These are phyloP conservation scores for Talaromyces nanjingensis DNA, from an alignment of 495 filamentous ascomycete species.

Conservation along the genomic window DNA sequence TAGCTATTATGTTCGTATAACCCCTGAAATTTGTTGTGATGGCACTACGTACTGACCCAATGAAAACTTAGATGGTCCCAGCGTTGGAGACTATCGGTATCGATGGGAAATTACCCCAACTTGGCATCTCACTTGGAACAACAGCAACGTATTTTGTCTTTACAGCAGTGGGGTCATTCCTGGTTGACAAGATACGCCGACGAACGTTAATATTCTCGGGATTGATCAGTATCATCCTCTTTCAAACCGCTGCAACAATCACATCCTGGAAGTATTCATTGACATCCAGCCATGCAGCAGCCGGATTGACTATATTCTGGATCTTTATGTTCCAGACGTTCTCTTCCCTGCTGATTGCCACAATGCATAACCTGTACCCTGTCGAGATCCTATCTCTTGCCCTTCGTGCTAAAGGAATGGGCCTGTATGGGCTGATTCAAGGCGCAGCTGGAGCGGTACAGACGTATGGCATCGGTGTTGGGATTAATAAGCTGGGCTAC, in stretches of 20 bases:
- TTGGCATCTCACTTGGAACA: slow-evolving; percentile 31
- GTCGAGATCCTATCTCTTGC: slow-evolving; percentile 31
- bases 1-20: slow-evolving; percentile 26
- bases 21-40: neutral
- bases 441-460: slow-evolving; percentile 30
- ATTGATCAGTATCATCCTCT: slow-evolving; percentile 29
- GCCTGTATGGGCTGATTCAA: slow-evolving; percentile 34
- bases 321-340: slow-evolving; percentile 37
- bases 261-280: slow-evolving; percentile 32
- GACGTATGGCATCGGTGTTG: slow-evolving; percentile 34
- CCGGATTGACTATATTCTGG: slow-evolving; percentile 31
- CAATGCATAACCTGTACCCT: slow-evolving; percentile 40
- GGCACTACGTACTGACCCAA: neutral
- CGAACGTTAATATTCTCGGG: slow-evolving; percentile 31
- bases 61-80: slow-evolving; percentile 25
- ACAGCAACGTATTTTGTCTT: slow-evolving; percentile 35
- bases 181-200: slow-evolving; percentile 32
- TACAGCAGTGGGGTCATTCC: slow-evolving; percentile 27
- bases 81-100: slow-evolving; percentile 30
- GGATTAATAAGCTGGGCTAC: slow-evolving; percentile 33
- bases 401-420: slow-evolving; percentile 38
- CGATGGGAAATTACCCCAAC: slow-evolving; percentile 19
- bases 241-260: slow-evolving; percentile 33
- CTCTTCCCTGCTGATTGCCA: slow-evolving; percentile 30
- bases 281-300: slow-evolving; percentile 16